A percentile compares a stretch with the other conserved stretches of the same genome.
These are phyloP conservation scores for Excoecaria agallocha DNA, from an alignment of 345 rosid genomes.

Conservation along the genomic window DNA sequence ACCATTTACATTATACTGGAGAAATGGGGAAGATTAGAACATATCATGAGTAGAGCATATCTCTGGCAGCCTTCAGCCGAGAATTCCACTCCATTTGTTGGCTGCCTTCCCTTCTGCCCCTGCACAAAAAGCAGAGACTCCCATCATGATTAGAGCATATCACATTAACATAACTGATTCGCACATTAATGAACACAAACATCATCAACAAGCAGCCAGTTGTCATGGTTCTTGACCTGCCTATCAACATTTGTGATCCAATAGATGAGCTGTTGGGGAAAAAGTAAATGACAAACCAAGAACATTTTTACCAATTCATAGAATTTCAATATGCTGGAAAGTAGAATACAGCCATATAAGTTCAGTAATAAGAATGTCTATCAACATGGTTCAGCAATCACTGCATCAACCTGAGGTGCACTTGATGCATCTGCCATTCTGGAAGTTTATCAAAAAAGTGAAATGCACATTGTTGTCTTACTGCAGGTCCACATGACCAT, in stretches of 20 bases:
- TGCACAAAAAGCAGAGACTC: not conserved
- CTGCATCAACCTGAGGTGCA: too few relatives aligned
- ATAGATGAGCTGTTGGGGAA: not conserved
- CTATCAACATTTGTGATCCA: not conserved
- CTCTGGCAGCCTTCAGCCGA: conserved; percentile 20
- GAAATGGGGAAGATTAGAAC: conserved; percentile 14
- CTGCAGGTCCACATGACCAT: not conserved
- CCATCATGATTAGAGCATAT: not conserved
- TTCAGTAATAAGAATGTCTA: not conserved
- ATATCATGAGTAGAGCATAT: too few relatives aligned
- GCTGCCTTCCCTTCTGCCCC: conserved; percentile 16
- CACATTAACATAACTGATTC: not conserved
- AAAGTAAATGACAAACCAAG: not conserved
- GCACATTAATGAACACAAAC: not conserved
- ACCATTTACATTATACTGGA: conserved; percentile 25
- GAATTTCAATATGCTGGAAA: not conserved
- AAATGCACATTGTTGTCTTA: not conserved
- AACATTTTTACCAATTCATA: not conserved
- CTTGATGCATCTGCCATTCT: not conserved
- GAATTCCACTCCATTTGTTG: conserved; percentile 10
- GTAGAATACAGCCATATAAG: not conserved
- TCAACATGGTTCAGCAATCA: too few relatives aligned
- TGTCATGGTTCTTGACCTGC: not conserved
- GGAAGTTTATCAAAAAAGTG: not conserved
- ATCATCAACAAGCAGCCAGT: not conserved